Evolutionary conservation across 2,329 filamentous ascomycete genomes (phyloP).

Genomic region (Trichoderma cornu-damae): DNA sequence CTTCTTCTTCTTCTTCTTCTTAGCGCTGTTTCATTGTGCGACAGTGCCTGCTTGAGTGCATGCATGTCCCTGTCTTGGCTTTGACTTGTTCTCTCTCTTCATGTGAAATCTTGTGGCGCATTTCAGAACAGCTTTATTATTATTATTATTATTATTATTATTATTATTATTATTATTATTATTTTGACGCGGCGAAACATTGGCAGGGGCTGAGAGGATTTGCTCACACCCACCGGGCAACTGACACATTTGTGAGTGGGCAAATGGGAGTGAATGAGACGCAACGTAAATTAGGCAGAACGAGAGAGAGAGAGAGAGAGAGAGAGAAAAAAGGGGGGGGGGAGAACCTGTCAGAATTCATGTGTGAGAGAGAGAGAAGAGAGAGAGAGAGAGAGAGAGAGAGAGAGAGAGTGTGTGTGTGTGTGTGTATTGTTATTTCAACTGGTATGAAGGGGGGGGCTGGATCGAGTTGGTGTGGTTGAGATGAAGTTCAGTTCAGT

Average conservation of each 20-base stretch:
- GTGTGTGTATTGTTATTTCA: too few relatives aligned
- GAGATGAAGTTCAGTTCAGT: too few relatives aligned
- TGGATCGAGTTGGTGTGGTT: too few relatives aligned
- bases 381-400: too few relatives aligned
- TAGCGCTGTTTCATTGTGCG: constrained; percentile 4
- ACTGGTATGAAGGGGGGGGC: too few relatives aligned
- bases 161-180: too few relatives aligned
- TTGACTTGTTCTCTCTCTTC: not conserved
- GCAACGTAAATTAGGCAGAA: constrained; percentile 1
- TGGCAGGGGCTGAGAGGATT: not conserved
- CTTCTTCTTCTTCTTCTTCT: too few relatives aligned
- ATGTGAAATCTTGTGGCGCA: not conserved
- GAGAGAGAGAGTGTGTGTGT: too few relatives aligned
- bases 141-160: too few relatives aligned
- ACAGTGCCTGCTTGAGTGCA: constrained; percentile 1
- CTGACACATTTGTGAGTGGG: not conserved
- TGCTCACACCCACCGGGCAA: not conserved
- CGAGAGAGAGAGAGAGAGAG: not conserved
- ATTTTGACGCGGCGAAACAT: not conserved
- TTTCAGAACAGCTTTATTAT: not conserved
- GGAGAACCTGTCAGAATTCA: too few relatives aligned
- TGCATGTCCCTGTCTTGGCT: not conserved
- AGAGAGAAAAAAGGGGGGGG: too few relatives aligned
- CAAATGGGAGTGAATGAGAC: not conserved
- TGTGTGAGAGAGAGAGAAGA: too few relatives aligned